Conservation (phyloP, 768 basidiomycete genomes). For the Trichaptum fuscoviolaceum region DNA sequence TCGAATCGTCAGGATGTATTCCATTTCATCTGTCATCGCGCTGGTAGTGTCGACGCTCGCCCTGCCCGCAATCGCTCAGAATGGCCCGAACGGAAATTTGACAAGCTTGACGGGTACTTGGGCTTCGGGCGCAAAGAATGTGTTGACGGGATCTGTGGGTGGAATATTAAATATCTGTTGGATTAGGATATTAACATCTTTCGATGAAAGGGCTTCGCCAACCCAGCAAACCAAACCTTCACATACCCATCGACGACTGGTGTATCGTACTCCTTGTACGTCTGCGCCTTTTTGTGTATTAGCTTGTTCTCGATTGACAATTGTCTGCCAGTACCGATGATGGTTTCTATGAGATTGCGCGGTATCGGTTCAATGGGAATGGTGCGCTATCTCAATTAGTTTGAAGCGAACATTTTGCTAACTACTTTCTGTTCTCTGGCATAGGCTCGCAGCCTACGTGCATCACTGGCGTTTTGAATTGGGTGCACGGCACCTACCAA, state of each 20-base stretch:
- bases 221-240: conserved; percentile 79
- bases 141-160: conserved; percentile 81
- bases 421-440: not conserved
- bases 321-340: conserved; percentile 49
- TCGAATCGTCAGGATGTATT: not conserved
- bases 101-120: conserved; percentile 78
- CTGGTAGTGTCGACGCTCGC: conserved; percentile 24
- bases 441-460: conserved; percentile 80
- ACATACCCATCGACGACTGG: conserved; percentile 82
- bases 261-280: conserved; percentile 86
- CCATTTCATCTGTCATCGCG: conserved; percentile 4
- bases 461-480: conserved; percentile 83
- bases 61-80: conserved; percentile 28
- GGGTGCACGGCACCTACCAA: conserved; percentile 80
- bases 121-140: conserved; percentile 72
- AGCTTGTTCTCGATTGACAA: not conserved
- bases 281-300: conserved; percentile 11
- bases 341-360: conserved; percentile 82
- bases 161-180: conserved; percentile 2
- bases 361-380: conserved; percentile 86
- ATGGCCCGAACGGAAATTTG: conserved; percentile 50
- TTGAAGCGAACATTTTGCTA: not conserved
- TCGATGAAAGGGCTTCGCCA: conserved; percentile 64
- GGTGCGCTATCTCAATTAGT: conserved; percentile 41
- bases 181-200: not conserved